These are phyloP conservation scores for Sporobolomyces roseus DNA, from an alignment of 768 basidiomycete species.

Conservation along the genomic window DNA sequence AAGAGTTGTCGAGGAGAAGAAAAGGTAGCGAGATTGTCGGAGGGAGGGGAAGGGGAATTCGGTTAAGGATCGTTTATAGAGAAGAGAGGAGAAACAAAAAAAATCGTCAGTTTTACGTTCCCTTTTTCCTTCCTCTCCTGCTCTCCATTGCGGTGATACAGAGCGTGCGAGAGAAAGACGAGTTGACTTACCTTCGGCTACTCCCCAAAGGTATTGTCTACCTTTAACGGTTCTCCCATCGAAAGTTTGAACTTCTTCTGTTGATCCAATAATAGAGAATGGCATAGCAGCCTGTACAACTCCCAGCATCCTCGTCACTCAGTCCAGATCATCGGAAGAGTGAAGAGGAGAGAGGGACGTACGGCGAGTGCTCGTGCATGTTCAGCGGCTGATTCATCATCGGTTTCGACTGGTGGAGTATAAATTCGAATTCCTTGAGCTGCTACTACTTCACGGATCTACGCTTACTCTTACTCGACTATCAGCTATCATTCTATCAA, in stretches of 20 bases:
- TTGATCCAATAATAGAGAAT: constrained; percentile 97
- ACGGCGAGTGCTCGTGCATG: constrained; percentile 74
- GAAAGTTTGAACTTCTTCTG: constrained; percentile 82
- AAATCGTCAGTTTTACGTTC: too few relatives aligned
- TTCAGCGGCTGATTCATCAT: constrained; percentile 79
- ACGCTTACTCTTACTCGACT: not conserved
- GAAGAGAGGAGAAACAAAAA: too few relatives aligned
- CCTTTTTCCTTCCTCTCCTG: too few relatives aligned
- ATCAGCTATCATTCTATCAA: not conserved
- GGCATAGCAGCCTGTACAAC: constrained; percentile 69
- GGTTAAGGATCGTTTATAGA: too few relatives aligned
- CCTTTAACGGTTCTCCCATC: constrained; percentile 95
- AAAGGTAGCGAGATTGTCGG: too few relatives aligned
- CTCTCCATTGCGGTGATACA: too few relatives aligned
- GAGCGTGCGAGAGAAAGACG: too few relatives aligned
- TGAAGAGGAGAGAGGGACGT: constrained; percentile 1
- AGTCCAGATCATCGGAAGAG: not conserved
- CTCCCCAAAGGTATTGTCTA: constrained; percentile 98
- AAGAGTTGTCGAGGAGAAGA: too few relatives aligned
- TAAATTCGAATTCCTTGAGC: constrained; percentile 95
- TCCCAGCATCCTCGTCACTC: not conserved
- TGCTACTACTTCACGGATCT: constrained; percentile 82
- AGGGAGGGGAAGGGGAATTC: too few relatives aligned
- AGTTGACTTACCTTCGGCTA: constrained; percentile 99
- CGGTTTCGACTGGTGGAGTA: constrained; percentile 82